Conservation (phyloP, 2,329 filamentous ascomycete genomes). For the Penicillium sp. region DNA sequence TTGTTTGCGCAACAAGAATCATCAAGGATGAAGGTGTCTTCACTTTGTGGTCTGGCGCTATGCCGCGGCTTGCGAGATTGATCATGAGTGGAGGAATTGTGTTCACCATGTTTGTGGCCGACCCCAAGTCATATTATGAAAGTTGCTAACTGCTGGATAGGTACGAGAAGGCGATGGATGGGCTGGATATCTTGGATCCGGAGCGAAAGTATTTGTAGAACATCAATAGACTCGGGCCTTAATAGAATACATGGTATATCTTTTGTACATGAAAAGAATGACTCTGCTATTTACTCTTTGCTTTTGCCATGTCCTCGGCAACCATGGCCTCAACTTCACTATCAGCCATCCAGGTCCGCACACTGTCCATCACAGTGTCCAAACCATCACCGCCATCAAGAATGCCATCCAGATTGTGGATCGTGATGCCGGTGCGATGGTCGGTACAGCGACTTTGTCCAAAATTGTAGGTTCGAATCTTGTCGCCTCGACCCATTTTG, state of each 20-base stretch:
- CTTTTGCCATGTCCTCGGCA: slow-evolving; percentile 57
- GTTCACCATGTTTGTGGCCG: slow-evolving; percentile 74
- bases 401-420: slow-evolving; percentile 78
- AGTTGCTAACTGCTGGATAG: slow-evolving; percentile 23
- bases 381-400: slow-evolving; percentile 71
- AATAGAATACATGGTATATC: slow-evolving; percentile 20
- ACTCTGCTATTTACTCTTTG: slow-evolving; percentile 11
- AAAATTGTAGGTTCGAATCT: slow-evolving; percentile 89
- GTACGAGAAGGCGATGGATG: slow-evolving; percentile 95
- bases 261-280: slow-evolving; percentile 5
- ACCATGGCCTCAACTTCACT: slow-evolving; percentile 71
- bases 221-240: slow-evolving; percentile 9
- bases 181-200: slow-evolving; percentile 77
- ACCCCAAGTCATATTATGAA: background rate
- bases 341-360: slow-evolving; percentile 70
- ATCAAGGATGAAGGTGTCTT: slow-evolving; percentile 84
- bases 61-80: slow-evolving; percentile 78
- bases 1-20: slow-evolving; percentile 78
- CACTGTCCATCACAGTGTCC: slow-evolving; percentile 73
- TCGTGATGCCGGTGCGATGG: slow-evolving; percentile 75
- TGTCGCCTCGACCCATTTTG: slow-evolving; percentile 84
- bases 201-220: slow-evolving; percentile 73
- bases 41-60: slow-evolving; percentile 90
- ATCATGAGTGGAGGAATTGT: slow-evolving; percentile 95
- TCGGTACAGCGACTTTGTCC: slow-evolving; percentile 80